Conservation (phyloP, 345 rosid genomes). For the Draba incana region DNA sequence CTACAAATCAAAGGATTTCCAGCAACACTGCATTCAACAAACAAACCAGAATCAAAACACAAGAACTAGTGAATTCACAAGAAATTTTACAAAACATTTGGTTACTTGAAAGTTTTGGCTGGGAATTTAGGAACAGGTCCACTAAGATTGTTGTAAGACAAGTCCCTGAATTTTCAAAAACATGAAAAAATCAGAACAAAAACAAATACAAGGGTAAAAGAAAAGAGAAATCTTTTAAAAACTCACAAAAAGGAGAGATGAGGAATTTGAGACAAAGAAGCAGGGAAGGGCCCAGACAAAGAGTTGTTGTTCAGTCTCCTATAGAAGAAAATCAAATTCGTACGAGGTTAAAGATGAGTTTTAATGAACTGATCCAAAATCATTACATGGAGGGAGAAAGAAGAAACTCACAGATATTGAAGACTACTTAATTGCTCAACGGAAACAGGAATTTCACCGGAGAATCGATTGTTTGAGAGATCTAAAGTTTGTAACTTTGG, state of each 20-base stretch:
- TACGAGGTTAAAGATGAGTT: conserved; percentile 32
- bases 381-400: neutral
- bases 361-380: conserved; percentile 17
- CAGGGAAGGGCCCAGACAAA: conserved; percentile 83
- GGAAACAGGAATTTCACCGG: conserved; percentile 61
- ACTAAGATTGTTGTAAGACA: conserved; percentile 91
- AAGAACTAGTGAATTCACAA: neutral
- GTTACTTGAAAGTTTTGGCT: conserved; percentile 88
- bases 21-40: conserved; percentile 60
- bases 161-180: conserved; percentile 59
- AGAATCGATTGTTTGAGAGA: conserved; percentile 75
- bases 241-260: conserved; percentile 94
- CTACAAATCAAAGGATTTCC: conserved; percentile 88
- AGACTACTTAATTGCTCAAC: conserved; percentile 63
- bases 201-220: conserved; percentile 3
- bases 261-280: conserved; percentile 68
- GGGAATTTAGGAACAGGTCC: conserved; percentile 84
- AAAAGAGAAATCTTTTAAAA: conserved; percentile 32
- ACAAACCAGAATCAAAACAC: conserved; percentile 1
- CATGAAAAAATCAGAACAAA: conserved; percentile 12
- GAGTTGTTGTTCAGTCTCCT: conserved; percentile 98
- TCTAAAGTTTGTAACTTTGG: conserved; percentile 79
- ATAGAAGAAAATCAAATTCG: conserved; percentile 35
- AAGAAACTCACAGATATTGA: conserved; percentile 73
- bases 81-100: neutral